Evolutionary conservation across 2,329 filamentous ascomycete genomes (phyloP), one percentile per base, ranked within the genome.

Genomic region (Fusarium sp.): DNA sequence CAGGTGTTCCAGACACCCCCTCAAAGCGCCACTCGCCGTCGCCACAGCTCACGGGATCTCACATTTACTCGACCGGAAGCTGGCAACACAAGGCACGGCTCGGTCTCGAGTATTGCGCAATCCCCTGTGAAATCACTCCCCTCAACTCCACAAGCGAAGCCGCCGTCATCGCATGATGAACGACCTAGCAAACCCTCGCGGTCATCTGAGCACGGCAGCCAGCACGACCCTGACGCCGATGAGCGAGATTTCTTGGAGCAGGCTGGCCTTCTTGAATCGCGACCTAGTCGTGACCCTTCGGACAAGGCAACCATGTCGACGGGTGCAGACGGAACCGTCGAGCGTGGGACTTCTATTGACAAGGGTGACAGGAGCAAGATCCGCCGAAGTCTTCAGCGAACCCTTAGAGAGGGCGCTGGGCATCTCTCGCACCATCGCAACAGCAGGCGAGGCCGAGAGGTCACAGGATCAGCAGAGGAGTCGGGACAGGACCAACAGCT

Each of bases 341-440:
- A 79, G 47, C 63, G 76, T 30, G 82, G 82, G 43, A 78, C 83
- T 20, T 82, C 84, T 7, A 70, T 75, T 27, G 85, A 88, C 25
- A 84, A 84, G 61, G 83, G 86, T 52, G 91, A 93, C 50, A 88
- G 87, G 72, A 91, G 87, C 66, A 95, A 92, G 80, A 91, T 95
- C 60, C 92, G 96, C 27, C 92, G 95, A 71, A 98, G 95, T 81
- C 85, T 98, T 15, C 96, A 98, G 78, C 93, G 95, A 66, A 98
- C 95, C 14, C 88, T 98, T 67, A 91, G 97, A 73, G 96, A 98
- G 78, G 89, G 93, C 84, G 93, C 86, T 77, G 92, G 86, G 68
- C 91, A 87, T 83, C 89, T 87, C 78, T 90, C 87, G 20, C 90
- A 90, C 77, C 92, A 94, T 76, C 91, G 94, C 35, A 92, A 93